Evolutionary conservation across 352 stramenopile species (phyloP), one percentile per base, ranked within the genome.

Genomic region (Halophytophthora batemanensis): DNA sequence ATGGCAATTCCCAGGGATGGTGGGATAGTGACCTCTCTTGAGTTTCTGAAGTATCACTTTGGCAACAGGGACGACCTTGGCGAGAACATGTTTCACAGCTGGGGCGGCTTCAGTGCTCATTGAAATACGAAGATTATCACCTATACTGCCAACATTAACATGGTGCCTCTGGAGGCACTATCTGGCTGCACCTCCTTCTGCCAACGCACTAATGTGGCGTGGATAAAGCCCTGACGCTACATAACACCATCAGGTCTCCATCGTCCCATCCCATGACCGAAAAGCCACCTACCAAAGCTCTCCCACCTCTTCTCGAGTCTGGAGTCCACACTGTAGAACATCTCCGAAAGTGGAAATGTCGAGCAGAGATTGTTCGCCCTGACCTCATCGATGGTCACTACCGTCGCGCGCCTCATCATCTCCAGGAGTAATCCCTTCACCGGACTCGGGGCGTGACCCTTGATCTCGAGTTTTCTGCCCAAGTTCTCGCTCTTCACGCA

Each of bases 371-470:
- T 64, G 43, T 49, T 59, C 49, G 45, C 55, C 56, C 31, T 64
- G 56, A 64, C 59, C 45, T 64, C 56, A 22, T 64, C 56, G 50
- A 56, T 59, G 40, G 45, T 50, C 33, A 64, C 56, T 50, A 59
- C 50, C 11, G 36, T 59, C 44, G 45, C 45, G 34, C 56, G 56
- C 49, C 58, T 64, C 31, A 7, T 10, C 48, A 58, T n/a, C n/a
- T n/a, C n/a, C n/a, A n/a, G n/a, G n/a, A n/a, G n/a, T n/a, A 29
- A 49, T 44, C 38, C 48, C 45, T 59, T 64, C 2, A 64, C 50
- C 34, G 50, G 56, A 52, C 50, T 59, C 13, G 38, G 38, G 2
- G 56, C 56, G 13, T 65, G 57, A 17, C 50, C 57, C 25, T 53
- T 49, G 50, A 65, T 65, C 45, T 39, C 37, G 39, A 19, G 28